These are phyloP conservation scores for Ascochyta pisi DNA, from an alignment of 2,329 filamentous ascomycete genomes.

Conservation along the genomic window DNA sequence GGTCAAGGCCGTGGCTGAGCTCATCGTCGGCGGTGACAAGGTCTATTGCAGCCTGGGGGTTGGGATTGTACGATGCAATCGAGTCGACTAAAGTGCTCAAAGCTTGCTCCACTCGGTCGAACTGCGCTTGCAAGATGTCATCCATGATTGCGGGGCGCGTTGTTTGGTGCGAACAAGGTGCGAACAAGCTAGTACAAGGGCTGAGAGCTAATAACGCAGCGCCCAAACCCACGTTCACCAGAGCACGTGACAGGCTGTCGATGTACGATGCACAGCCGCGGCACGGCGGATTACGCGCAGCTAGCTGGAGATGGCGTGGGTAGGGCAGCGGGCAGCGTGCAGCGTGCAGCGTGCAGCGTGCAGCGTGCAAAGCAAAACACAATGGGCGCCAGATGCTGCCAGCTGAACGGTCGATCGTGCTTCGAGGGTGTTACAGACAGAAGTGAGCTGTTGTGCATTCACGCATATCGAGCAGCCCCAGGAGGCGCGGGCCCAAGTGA, in stretches of 20 bases:
- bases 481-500: constrained; percentile 1
- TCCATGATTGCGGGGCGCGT: constrained; percentile 46
- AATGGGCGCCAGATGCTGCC: constrained; percentile 32
- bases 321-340: constrained; percentile 11
- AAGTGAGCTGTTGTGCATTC: constrained; percentile 3
- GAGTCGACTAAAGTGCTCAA: constrained; percentile 77
- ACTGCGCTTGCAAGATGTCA: constrained; percentile 51
- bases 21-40: constrained; percentile 74
- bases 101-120: constrained; percentile 55
- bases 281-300: constrained; percentile 16
- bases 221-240: not conserved
- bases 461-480: constrained; percentile 1
- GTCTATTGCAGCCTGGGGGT: constrained; percentile 69
- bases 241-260: constrained; percentile 13
- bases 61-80: constrained; percentile 82
- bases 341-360: constrained; percentile 12
- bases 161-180: constrained; percentile 14
- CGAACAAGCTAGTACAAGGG: constrained; percentile 15
- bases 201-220: constrained; percentile 7
- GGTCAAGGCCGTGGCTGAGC: constrained; percentile 69
- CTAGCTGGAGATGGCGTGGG: constrained; percentile 15
- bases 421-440: constrained; percentile 4
- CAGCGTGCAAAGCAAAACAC: constrained; percentile 20
- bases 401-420: constrained; percentile 31
- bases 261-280: constrained; percentile 6